Percentiles rank a stretch among this genome's conserved stretches.
Conservation (phyloP, 257 asterid genomes). For the Capsicum rhomboideum region DNA sequence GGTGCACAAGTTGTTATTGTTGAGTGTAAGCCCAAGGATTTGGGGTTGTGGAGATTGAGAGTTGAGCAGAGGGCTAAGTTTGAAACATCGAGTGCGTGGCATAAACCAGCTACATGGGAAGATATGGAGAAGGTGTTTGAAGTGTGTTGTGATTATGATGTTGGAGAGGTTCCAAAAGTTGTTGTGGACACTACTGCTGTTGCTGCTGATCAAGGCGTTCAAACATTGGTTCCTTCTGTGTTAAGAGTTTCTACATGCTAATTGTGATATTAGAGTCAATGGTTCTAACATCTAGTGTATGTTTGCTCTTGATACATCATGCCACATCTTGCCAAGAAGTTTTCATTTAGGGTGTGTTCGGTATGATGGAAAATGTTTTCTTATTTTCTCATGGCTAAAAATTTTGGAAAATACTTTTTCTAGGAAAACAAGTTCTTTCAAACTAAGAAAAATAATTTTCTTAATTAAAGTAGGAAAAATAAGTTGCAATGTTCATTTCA, state of each 20-base stretch:
- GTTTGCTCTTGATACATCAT: neutral
- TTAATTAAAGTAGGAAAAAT: too few species aligned
- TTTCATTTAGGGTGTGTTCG: too few species aligned
- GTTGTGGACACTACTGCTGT: conserved; percentile 49
- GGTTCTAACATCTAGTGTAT: too few species aligned
- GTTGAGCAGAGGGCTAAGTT: conserved; percentile 41
- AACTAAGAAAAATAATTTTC: too few species aligned
- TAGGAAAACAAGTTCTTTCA: too few species aligned
- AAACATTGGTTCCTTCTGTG: conserved; percentile 24
- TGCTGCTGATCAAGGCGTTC: conserved; percentile 8
- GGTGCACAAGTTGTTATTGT: conserved; percentile 28
- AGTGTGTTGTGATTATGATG: conserved; percentile 68
- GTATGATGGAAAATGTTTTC: too few species aligned
- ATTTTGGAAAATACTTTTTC: too few species aligned
- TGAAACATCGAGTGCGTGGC: conserved; percentile 35
- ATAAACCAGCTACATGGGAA: conserved; percentile 52
- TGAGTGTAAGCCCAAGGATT: conserved; percentile 52
- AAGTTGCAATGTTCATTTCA: too few species aligned
- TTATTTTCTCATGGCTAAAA: too few species aligned
- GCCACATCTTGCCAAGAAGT: too few species aligned
- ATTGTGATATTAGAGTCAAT: neutral
- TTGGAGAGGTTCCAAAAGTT: conserved; percentile 45
- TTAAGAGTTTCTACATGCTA: conserved; percentile 22
- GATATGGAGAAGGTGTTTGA: conserved; percentile 49
- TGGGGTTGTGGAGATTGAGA: conserved; percentile 52